These are phyloP conservation scores for Chaetoceros tenuissimus DNA, from an alignment of 108 stramenopile species.

Conservation along the genomic window DNA sequence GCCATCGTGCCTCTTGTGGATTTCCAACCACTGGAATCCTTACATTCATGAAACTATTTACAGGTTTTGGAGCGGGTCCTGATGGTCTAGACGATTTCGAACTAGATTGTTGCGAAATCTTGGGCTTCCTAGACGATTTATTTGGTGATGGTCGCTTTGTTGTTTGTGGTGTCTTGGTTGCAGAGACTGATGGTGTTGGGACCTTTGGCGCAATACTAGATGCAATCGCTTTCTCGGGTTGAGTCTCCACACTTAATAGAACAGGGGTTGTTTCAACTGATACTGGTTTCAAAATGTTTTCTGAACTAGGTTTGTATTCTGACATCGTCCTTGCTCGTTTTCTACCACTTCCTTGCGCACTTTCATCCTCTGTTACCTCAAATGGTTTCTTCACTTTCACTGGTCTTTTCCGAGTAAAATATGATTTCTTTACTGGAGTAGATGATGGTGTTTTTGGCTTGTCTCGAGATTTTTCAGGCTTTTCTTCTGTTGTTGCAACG, in stretches of 20 bases:
- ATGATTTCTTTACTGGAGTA: neutral
- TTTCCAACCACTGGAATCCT: slow-evolving; percentile 55
- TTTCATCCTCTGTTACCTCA: neutral
- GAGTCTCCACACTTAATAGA: too few species aligned
- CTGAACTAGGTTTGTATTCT: neutral
- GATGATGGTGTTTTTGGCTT: neutral
- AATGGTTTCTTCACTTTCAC: slow-evolving; percentile 3
- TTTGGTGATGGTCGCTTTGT: neutral
- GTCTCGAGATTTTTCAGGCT: neutral
- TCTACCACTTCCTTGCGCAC: slow-evolving; percentile 16
- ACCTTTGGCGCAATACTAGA: neutral
- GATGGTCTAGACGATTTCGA: neutral
- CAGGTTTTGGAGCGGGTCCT: too few species aligned
- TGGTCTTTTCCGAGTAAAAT: slow-evolving; percentile 1
- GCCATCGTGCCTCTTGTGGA: slow-evolving; percentile 62
- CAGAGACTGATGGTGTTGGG: neutral
- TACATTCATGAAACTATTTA: slow-evolving; percentile 6
- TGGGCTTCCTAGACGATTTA: neutral
- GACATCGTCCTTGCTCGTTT: neutral
- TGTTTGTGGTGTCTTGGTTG: slow-evolving; percentile 4
- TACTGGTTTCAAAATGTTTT: neutral
- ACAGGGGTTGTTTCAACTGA: neutral
- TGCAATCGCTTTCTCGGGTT: neutral
- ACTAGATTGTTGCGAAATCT: neutral
- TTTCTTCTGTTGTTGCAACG: slow-evolving; percentile 20